These are phyloP conservation scores for Fusarium camptoceras DNA, from an alignment of 2,329 filamentous ascomycete genomes.

Conservation along the genomic window DNA sequence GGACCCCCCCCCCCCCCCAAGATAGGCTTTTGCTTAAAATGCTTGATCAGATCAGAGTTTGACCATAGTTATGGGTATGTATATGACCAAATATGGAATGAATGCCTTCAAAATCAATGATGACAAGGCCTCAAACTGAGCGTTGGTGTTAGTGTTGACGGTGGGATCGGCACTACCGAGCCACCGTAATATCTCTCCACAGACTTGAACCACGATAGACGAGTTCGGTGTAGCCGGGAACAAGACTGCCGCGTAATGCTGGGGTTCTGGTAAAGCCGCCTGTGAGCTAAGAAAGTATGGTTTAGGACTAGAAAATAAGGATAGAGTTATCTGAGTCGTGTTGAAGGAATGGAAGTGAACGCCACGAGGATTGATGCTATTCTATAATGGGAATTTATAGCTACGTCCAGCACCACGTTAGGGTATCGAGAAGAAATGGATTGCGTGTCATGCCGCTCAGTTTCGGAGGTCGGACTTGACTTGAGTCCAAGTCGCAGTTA, in stretches of 20 bases:
- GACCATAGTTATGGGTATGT: neutral
- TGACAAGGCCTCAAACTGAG: conserved; percentile 8
- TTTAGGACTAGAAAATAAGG: conserved; percentile 8
- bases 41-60: conserved; percentile 24
- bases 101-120: neutral
- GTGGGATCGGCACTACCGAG: conserved; percentile 20
- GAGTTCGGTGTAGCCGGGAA: conserved; percentile 31
- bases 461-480: conserved; percentile 14
- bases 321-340: conserved; percentile 17
- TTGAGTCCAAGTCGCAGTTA: neutral
- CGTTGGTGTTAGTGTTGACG: neutral
- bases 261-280: conserved; percentile 5
- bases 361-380: conserved; percentile 11
- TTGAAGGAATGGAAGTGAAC: conserved; percentile 27
- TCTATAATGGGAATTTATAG: neutral
- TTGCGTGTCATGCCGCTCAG: conserved; percentile 22
- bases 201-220: conserved; percentile 27
- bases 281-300: conserved; percentile 2
- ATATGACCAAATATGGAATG: neutral
- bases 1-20: too few species aligned
- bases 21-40: conserved; percentile 1
- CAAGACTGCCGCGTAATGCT: conserved; percentile 28
- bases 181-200: conserved; percentile 6
- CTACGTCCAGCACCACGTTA: neutral
- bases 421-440: conserved; percentile 1